Conservation (phyloP, 805 yeast genomes). For the Candida fluviatilis region DNA sequence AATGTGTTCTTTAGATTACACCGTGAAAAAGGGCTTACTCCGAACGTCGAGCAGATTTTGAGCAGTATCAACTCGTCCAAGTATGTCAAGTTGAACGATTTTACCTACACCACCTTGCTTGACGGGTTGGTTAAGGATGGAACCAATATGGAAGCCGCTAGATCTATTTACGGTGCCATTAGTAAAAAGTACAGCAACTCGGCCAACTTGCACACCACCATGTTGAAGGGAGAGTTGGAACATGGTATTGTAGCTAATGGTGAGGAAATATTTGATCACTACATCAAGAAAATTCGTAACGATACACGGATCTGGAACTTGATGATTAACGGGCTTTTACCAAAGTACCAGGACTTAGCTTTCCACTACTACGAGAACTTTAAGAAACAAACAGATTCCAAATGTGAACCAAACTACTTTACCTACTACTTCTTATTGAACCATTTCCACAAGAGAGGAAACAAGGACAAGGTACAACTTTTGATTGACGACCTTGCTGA, state of each 20-base stretch:
- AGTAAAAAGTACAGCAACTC: conserved; percentile 27
- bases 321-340: conserved; percentile 29
- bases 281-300: conserved; percentile 28
- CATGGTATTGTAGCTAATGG: conserved; percentile 33
- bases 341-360: conserved; percentile 35
- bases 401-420: conserved; percentile 41
- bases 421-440: conserved; percentile 46
- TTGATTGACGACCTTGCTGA: conserved; percentile 36
- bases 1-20: conserved; percentile 49
- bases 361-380: conserved; percentile 35
- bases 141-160: conserved; percentile 48
- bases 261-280: conserved; percentile 29
- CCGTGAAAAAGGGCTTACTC: conserved; percentile 38
- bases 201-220: conserved; percentile 38
- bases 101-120: conserved; percentile 49
- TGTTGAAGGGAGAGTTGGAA: conserved; percentile 45
- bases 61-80: conserved; percentile 32
- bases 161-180: conserved; percentile 38
- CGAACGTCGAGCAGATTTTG: conserved; percentile 39
- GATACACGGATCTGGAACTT: conserved; percentile 39
- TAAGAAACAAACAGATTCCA: conserved; percentile 15
- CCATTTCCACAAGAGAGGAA: conserved; percentile 30
- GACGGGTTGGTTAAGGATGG: conserved; percentile 49
- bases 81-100: conserved; percentile 30
- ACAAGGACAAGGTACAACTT: conserved; percentile 26